Conservation (phyloP, 306 rosid species). For the Casuarina cunninghamiana region DNA sequence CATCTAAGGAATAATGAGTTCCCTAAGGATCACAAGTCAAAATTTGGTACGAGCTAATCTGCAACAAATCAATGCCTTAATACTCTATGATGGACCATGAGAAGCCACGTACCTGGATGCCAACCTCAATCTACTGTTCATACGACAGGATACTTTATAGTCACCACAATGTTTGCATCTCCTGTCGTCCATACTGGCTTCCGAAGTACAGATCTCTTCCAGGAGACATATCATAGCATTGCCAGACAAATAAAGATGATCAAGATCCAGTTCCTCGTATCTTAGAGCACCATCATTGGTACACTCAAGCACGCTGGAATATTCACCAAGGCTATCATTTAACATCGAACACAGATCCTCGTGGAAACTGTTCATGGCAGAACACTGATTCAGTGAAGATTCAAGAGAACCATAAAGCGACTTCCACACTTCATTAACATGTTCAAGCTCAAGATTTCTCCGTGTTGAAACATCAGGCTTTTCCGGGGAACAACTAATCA, state of each 20-base stretch:
- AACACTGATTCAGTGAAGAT: constrained; percentile 41
- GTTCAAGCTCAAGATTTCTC: constrained; percentile 42
- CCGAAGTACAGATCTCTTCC: constrained; percentile 44
- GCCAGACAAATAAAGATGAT: constrained; percentile 47
- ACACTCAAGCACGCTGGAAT: constrained; percentile 30
- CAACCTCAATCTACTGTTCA: constrained; percentile 44
- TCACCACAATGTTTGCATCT: constrained; percentile 30
- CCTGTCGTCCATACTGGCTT: constrained; percentile 30
- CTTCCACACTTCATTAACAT: constrained; percentile 64
- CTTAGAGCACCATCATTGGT: constrained; percentile 31
- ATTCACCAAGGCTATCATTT: constrained; percentile 49
- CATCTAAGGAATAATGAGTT: neutral
- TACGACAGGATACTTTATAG: constrained; percentile 30
- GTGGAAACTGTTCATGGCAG: constrained; percentile 42
- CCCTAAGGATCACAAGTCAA: neutral
- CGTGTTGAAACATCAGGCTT: constrained; percentile 29
- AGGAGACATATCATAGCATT: constrained; percentile 53
- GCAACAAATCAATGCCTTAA: neutral
- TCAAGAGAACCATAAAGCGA: constrained; percentile 53
- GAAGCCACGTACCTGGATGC: constrained; percentile 48
- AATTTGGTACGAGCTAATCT: neutral
- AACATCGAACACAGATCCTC: constrained; percentile 51
- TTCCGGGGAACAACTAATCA: constrained; percentile 31
- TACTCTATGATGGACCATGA: neutral
- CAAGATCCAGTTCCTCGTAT: constrained; percentile 37